Percentiles rank a stretch among this genome's conserved stretches.
Conservation (phyloP, 2,329 filamentous ascomycete genomes). For the Diaporthe australafricana region DNA sequence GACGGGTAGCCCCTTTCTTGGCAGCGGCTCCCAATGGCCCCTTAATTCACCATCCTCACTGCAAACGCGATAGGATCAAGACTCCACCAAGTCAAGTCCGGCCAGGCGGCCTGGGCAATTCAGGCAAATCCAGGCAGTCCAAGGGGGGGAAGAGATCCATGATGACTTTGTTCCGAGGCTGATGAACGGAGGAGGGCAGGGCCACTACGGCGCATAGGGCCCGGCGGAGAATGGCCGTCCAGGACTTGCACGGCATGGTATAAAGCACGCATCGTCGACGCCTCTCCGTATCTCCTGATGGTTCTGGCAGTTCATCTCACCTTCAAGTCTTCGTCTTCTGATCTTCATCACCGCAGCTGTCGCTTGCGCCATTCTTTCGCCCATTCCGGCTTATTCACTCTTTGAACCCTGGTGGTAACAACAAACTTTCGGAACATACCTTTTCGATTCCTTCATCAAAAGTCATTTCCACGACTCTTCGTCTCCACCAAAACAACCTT, state of each 20-base stretch:
- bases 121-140: background rate
- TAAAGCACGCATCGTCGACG: constrained; percentile 22
- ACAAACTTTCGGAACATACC: background rate
- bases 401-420: constrained; percentile 33
- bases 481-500: background rate
- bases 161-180: constrained; percentile 8
- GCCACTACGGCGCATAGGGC: constrained; percentile 12
- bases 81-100: background rate
- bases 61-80: background rate
- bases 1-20: constrained; percentile 19
- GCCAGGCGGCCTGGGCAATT: background rate
- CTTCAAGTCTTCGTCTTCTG: constrained; percentile 20
- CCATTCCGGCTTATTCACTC: constrained; percentile 13
- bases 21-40: constrained; percentile 29
- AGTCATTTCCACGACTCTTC: background rate
- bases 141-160: background rate
- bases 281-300: background rate
- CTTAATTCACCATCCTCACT: constrained; percentile 24
- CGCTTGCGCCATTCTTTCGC: constrained; percentile 33
- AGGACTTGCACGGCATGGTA: constrained; percentile 1
- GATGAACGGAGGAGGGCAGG: background rate
- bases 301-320: constrained; percentile 23
- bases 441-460: background rate
- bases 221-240: background rate
- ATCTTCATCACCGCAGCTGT: constrained; percentile 32